phyloP scores from a whole-genome alignment of 1,284 basidiomycete species.

The Phellopilus nigrolimitatus region DNA sequence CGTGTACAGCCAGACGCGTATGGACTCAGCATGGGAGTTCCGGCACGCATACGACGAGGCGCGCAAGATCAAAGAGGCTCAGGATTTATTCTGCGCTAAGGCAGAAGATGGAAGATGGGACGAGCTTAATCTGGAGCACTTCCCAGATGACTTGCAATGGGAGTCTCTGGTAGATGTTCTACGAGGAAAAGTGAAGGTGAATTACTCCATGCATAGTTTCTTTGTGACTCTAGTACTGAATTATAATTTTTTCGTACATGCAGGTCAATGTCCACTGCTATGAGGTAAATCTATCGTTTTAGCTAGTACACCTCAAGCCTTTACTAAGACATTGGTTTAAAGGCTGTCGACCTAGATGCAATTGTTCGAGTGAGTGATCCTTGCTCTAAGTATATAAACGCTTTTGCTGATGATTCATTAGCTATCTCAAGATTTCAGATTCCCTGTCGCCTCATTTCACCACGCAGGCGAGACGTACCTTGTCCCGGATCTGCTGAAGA shows the following conservation, averaged over 20 bases:
- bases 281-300: background rate
- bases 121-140: slow-evolving; percentile 50
- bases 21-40: slow-evolving; percentile 57
- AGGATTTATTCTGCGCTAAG: slow-evolving; percentile 65
- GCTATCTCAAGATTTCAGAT: slow-evolving; percentile 76
- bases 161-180: slow-evolving; percentile 81
- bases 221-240: too few relatives aligned
- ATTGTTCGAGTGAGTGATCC: slow-evolving; percentile 50
- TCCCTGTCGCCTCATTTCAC: slow-evolving; percentile 79
- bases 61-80: slow-evolving; percentile 59
- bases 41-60: slow-evolving; percentile 53
- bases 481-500: slow-evolving; percentile 73
- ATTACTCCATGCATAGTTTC: slow-evolving; percentile 2
- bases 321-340: slow-evolving; percentile 62
- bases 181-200: slow-evolving; percentile 66
- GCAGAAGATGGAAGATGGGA: slow-evolving; percentile 54
- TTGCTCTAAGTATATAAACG: background rate
- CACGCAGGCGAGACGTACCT: slow-evolving; percentile 87
- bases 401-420: slow-evolving; percentile 23
- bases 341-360: slow-evolving; percentile 75
- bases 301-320: too few relatives aligned
- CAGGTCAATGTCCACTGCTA: slow-evolving; percentile 7
- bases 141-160: slow-evolving; percentile 76
- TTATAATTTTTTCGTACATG: too few relatives aligned
- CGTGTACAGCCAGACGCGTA: slow-evolving; percentile 28